Base-by-base conservation (phyloP, 352 stramenopile species). In the Pythium pyrilobum region DNA sequence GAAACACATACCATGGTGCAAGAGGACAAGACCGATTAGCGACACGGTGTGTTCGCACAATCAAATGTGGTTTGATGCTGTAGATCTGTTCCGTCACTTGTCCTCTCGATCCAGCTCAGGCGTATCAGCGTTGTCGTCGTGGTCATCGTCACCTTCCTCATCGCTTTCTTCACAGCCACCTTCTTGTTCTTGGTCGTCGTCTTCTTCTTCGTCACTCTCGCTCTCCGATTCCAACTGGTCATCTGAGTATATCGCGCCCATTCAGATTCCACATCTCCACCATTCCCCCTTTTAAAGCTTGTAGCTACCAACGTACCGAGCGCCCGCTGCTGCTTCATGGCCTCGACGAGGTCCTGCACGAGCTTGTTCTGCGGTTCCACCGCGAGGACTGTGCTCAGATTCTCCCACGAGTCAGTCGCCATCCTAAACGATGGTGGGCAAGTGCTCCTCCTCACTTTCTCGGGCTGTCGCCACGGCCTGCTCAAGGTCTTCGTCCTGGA, bases 311-410 rank as follows among this genome's bases (percentile, higher is more conserved):
- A 20, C 56, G 5, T 52, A 62, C 54, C 77, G 40, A 91, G 68
- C 16, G 34, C 61, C 24, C 74, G 62, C 8, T 82, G 76, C 52
- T 79, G 75, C 62, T 79, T 81, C 67, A 91, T 71, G 11, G 75
- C 77, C 3, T 40, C 64, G 23, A 91, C 25, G 8, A 91, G 52
- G 54, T 91, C 80, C 36, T 71, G 64, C 31, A 91, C 80, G 15
- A 91, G 71, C 6, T 62, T 44, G 45, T 90, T 89, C 6, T 72
- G 44, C n/a, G 77, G 77, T 55, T 90, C 80, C 11, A 66, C 37
- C 13, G 67, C 53, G 40, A 90, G 37, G 52, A 90, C 80, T 90
- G 18, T n/a, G n/a, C n/a, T n/a, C n/a, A n/a, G n/a, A n/a, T n/a
- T n/a, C n/a, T n/a, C n/a, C n/a, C n/a, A n/a, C n/a, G 37, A 51